A percentile compares a stretch with the other conserved stretches of the same genome.
These are phyloP conservation scores for Candida tibetensis DNA, from an alignment of 805 yeast genomes.

Conservation along the genomic window DNA sequence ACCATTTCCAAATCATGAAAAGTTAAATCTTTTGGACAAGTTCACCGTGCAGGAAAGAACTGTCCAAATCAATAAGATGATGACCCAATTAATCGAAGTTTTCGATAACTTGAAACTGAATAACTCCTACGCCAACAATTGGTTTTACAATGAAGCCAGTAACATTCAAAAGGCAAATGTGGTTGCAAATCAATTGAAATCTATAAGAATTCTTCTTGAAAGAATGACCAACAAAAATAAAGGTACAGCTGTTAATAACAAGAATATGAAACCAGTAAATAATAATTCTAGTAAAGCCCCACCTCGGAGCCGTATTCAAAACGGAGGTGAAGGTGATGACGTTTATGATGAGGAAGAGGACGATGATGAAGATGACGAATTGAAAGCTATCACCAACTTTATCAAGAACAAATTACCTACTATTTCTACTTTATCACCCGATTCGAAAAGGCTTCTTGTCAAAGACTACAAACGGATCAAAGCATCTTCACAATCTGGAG, in stretches of 20 bases:
- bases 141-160: constrained; percentile 50
- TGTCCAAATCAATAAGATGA: constrained; percentile 26
- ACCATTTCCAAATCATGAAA: constrained; percentile 47
- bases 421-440: constrained; percentile 31
- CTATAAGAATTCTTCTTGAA: constrained; percentile 49
- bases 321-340: constrained; percentile 7
- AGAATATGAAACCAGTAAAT: constrained; percentile 5
- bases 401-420: constrained; percentile 35
- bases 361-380: constrained; percentile 47
- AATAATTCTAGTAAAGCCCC: constrained; percentile 27
- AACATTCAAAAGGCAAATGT: constrained; percentile 52
- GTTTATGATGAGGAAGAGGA: constrained; percentile 20
- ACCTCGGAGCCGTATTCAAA: constrained; percentile 22
- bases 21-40: constrained; percentile 36
- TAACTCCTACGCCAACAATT: constrained; percentile 37
- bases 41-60: constrained; percentile 34
- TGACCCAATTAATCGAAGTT: constrained; percentile 34
- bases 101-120: constrained; percentile 35
- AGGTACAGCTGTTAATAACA: constrained; percentile 6
- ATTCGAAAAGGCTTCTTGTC: constrained; percentile 37
- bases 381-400: constrained; percentile 35
- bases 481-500: constrained; percentile 45
- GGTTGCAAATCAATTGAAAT: constrained; percentile 53
- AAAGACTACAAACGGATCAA: constrained; percentile 56
- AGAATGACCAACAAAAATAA: constrained; percentile 34